A percentile compares a stretch with the other conserved stretches of the same genome.
Conservation (phyloP, 345 rosid genomes). For the Citrus australasica region DNA sequence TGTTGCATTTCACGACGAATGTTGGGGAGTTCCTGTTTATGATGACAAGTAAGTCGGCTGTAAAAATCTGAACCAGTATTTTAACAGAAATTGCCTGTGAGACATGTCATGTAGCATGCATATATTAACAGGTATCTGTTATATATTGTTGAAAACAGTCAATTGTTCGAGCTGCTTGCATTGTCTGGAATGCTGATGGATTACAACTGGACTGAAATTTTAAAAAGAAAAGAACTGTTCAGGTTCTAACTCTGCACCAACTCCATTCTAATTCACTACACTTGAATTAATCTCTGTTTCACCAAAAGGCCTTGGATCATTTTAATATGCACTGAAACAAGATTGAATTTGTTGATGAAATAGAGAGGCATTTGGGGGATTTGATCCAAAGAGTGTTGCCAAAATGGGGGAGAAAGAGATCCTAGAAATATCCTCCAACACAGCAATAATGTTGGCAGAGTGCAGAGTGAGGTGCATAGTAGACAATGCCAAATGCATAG, state of each 20-base stretch:
- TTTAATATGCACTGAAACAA: conserved; percentile 6
- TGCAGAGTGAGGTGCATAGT: conserved; percentile 81
- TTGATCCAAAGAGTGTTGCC: conserved; percentile 71
- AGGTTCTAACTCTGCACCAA: conserved; percentile 40
- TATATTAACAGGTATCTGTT: too few relatives aligned
- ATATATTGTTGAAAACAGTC: conserved; percentile 35
- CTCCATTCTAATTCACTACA: background rate
- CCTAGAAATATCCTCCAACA: conserved; percentile 61
- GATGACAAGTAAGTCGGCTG: conserved; percentile 71
- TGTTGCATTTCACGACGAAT: conserved; percentile 88
- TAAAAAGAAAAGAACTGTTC: conserved; percentile 64
- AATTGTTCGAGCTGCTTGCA: conserved; percentile 86
- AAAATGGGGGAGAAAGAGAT: conserved; percentile 86
- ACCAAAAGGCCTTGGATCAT: too few relatives aligned
- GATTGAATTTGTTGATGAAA: background rate
- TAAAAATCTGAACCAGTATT: background rate
- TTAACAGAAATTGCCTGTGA: too few relatives aligned
- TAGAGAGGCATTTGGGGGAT: conserved; percentile 79
- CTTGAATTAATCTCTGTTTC: background rate
- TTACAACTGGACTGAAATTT: conserved; percentile 93
- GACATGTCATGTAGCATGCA: too few relatives aligned
- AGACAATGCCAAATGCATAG: conserved; percentile 85
- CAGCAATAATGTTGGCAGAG: conserved; percentile 71
- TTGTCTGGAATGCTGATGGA: conserved; percentile 96
- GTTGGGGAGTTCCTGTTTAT: conserved; percentile 95